These are phyloP conservation scores for Pyrenula aspistea DNA, from an alignment of 495 filamentous ascomycete species.

Conservation along the genomic window DNA sequence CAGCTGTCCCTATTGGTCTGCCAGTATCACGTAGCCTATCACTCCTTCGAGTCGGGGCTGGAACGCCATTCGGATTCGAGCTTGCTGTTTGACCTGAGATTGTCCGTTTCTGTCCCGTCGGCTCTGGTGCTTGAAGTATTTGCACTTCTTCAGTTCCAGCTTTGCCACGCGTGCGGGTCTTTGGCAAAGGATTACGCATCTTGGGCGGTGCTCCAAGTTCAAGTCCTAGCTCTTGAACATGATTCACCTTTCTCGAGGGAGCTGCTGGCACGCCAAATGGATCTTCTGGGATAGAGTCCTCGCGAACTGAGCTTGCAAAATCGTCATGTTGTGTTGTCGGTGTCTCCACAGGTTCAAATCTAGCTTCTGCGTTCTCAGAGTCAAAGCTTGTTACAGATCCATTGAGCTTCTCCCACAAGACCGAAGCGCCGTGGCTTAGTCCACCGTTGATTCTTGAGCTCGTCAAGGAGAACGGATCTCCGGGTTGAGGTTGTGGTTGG, in stretches of 20 bases:
- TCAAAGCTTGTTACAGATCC: conserved; percentile 28
- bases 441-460: conserved; percentile 27
- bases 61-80: conserved; percentile 40
- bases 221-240: conserved; percentile 41
- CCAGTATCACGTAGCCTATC: conserved; percentile 64
- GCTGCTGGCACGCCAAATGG: conserved; percentile 55
- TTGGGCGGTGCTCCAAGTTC: conserved; percentile 49
- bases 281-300: conserved; percentile 13
- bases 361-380: conserved; percentile 16
- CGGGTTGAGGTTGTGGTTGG: conserved; percentile 26
- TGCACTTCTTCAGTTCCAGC: conserved; percentile 34
- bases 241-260: conserved; percentile 48
- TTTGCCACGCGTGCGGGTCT: conserved; percentile 32
- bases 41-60: conserved; percentile 65
- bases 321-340: conserved; percentile 28
- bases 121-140: conserved; percentile 21
- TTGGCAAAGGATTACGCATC: conserved; percentile 43
- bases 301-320: conserved; percentile 24
- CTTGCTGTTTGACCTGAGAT: conserved; percentile 64
- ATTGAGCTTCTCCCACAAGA: conserved; percentile 46
- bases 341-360: conserved; percentile 29
- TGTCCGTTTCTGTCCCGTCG: conserved; percentile 65
- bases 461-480: conserved; percentile 34
- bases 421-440: conserved; percentile 34
- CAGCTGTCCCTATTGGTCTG: conserved; percentile 30